A percentile compares a stretch with the other conserved stretches of the same genome.
Conservation (phyloP, 1,284 basidiomycete genomes). For the Puccinia hordei region DNA sequence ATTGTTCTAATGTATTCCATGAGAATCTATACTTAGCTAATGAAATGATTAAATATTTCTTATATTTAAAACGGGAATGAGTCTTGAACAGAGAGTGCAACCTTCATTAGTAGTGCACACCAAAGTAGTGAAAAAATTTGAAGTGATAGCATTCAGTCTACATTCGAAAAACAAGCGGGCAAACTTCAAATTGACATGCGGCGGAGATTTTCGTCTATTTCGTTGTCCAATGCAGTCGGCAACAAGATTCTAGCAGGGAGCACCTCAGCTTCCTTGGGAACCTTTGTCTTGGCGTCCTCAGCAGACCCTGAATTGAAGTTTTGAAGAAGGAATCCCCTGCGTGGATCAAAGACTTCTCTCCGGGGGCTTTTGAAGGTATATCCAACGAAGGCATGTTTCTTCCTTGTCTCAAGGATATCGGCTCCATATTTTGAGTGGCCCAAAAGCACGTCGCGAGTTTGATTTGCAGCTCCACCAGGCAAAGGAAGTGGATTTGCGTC, state of each 20-base stretch:
- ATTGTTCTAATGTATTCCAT: background rate
- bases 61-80: background rate
- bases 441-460: slow-evolving; percentile 83
- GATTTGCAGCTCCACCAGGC: slow-evolving; percentile 80
- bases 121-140: too few relatives aligned
- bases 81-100: background rate
- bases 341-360: slow-evolving; percentile 45
- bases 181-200: slow-evolving; percentile 28
- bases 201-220: background rate
- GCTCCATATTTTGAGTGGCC: slow-evolving; percentile 79
- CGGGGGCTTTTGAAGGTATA: slow-evolving; percentile 67
- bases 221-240: background rate
- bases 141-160: background rate
- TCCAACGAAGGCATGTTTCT: slow-evolving; percentile 83
- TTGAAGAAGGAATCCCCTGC: slow-evolving; percentile 38
- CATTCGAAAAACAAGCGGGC: background rate
- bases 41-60: background rate
- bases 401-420: slow-evolving; percentile 82
- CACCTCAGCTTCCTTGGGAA: background rate
- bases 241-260: too few relatives aligned
- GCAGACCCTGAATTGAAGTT: background rate
- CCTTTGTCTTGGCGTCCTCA: background rate
- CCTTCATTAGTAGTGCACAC: background rate
- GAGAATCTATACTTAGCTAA: background rate
- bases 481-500: slow-evolving; percentile 83